A percentile compares a stretch with the other conserved stretches of the same genome.
Evolutionary conservation across 2,329 filamentous ascomycete species (phyloP).

Genomic region (Claviceps arundinis): DNA sequence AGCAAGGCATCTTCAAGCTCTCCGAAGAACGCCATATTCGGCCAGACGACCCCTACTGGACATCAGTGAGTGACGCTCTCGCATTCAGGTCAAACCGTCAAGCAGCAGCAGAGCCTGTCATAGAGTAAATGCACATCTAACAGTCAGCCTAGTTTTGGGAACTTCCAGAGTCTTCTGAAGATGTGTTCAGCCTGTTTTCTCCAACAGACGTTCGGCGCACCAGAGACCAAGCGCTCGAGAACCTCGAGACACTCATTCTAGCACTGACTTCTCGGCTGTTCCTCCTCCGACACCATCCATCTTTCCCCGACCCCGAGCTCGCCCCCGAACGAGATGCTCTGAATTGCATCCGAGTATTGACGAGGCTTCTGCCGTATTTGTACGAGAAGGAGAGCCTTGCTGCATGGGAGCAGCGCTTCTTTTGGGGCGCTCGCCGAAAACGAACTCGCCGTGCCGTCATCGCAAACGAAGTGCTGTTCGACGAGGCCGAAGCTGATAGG

Average conservation of each 20-base stretch:
- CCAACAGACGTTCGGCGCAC: constrained; percentile 78
- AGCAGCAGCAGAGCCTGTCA: neutral
- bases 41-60: constrained; percentile 85
- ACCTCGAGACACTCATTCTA: constrained; percentile 78
- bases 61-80: constrained; percentile 49
- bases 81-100: neutral
- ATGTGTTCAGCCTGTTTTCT: constrained; percentile 93
- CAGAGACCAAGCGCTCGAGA: constrained; percentile 70
- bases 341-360: constrained; percentile 88
- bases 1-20: constrained; percentile 92
- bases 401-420: constrained; percentile 84
- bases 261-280: constrained; percentile 74
- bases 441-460: constrained; percentile 53
- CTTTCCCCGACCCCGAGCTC: constrained; percentile 75
- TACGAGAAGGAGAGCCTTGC: constrained; percentile 79
- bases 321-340: constrained; percentile 80
- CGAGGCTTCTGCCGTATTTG: constrained; percentile 75
- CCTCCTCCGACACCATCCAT: constrained; percentile 72
- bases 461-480: constrained; percentile 69
- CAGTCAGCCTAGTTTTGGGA: constrained; percentile 70
- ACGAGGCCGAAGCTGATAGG: constrained; percentile 51
- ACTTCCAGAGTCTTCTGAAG: constrained; percentile 85
- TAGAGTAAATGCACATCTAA: neutral
- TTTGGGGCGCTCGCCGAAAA: constrained; percentile 69
- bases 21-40: constrained; percentile 84